A percentile compares a stretch with the other conserved stretches of the same genome.
These are phyloP conservation scores for Eremothecium gossypii DNA, from an alignment of 1,139 yeast genomes.

Conservation along the genomic window DNA sequence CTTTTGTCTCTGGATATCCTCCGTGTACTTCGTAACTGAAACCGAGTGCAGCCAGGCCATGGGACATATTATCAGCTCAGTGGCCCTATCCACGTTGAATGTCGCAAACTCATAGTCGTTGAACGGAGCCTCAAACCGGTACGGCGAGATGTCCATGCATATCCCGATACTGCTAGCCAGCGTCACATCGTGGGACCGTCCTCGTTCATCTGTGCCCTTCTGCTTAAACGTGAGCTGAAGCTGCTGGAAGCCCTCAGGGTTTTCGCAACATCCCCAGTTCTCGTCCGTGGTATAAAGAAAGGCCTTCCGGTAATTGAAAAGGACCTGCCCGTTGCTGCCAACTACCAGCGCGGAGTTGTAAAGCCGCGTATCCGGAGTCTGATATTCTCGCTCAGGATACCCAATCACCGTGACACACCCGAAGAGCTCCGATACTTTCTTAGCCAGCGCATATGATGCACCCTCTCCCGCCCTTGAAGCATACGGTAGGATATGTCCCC, in stretches of 20 bases:
- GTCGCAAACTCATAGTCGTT: slow-evolving; percentile 61
- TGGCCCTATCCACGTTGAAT: slow-evolving; percentile 40
- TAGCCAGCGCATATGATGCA: slow-evolving; percentile 49
- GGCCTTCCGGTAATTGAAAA: slow-evolving; percentile 67
- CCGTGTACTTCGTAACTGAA: slow-evolving; percentile 29
- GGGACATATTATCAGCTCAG: slow-evolving; percentile 59
- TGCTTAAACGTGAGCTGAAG: slow-evolving; percentile 20
- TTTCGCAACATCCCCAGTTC: slow-evolving; percentile 70
- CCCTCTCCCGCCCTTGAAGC: slow-evolving; percentile 41
- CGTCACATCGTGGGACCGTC: slow-evolving; percentile 18
- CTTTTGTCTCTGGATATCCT: slow-evolving; percentile 11
- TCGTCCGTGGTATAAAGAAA: slow-evolving; percentile 76
- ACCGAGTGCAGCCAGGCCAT: slow-evolving; percentile 77
- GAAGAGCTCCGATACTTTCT: slow-evolving; percentile 39
- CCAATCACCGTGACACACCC: slow-evolving; percentile 71
- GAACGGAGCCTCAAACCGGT: slow-evolving; percentile 74
- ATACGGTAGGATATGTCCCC: slow-evolving; percentile 49
- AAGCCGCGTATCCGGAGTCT: slow-evolving; percentile 28
- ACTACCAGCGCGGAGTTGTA: slow-evolving; percentile 70
- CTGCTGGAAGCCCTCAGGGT: slow-evolving; percentile 45
- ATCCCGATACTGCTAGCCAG: slow-evolving; percentile 59
- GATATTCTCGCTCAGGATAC: slow-evolving; percentile 52
- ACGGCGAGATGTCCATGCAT: slow-evolving; percentile 94
- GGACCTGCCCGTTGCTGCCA: slow-evolving; percentile 46
- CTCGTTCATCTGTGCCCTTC: slow-evolving; percentile 9